Base-by-base conservation (phyloP, 495 filamentous ascomycete species). In the Daldinia concentrica region DNA sequence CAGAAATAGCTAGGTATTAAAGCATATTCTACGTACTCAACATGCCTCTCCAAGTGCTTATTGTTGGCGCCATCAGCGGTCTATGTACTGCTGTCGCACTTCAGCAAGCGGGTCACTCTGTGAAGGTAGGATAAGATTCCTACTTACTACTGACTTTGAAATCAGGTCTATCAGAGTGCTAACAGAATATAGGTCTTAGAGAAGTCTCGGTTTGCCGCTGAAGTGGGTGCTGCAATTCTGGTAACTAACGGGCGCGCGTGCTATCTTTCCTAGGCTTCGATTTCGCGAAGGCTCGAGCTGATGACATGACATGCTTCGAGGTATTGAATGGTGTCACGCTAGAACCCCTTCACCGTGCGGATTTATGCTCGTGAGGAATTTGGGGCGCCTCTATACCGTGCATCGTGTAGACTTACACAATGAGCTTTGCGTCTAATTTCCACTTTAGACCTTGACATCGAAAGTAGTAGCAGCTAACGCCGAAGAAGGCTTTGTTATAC, bases 61-160 rank as follows among this genome's bases (percentile, higher is more conserved):
- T 89, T 50, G 82, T 87, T 55, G 87, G 87, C 19, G 87, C 86
- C 15, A 83, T 89, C 17, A 81, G 82, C n/a, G 88, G 88, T 12
- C 77, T 90, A 1, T 82, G 81, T 8, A 82, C 86, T n/a, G 87
- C 87, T 6, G 81, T 88, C 22, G 84, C 86, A 1, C 75, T 89
- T 17, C 81, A 84, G 61, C 79, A 79, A 1, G 79, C 80, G 6
- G 88, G 87, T 26, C 87, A 90, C 70, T 68, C 80, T 52, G 86
- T 90, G 0, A 80, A 85, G 63, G 63, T 66, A 52, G 9, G 30
- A 6, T 66, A 11, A n/a, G 3, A 36, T 26, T 26, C 22, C 52
- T 48, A 7, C 4, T 59, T 45, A 17, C 2, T 11, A 41, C n/a
- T 6, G 6, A 60, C 36, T 11, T 60, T 30, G 24, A 41, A n/a